Evolutionary conservation across 2,329 filamentous ascomycete genomes (phyloP).

Genomic region (Cercospora nicotianae): DNA sequence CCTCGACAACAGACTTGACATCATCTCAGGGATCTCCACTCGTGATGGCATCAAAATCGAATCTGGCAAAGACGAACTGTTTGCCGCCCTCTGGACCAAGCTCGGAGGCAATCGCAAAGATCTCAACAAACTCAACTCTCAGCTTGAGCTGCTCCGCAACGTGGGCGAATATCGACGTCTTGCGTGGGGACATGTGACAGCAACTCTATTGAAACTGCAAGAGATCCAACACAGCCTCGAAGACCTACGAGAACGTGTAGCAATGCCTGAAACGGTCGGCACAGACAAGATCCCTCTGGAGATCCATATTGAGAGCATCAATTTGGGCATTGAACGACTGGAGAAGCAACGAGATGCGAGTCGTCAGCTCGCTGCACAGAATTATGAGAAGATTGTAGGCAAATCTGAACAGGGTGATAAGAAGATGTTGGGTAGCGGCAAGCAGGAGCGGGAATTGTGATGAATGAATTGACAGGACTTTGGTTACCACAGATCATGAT

Average conservation of each 20-base stretch:
- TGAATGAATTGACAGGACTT: conserved; percentile 5
- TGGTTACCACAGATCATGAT: conserved; percentile 8
- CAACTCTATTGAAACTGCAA: conserved; percentile 70
- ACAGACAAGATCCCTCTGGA: conserved; percentile 61
- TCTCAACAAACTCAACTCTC: conserved; percentile 61
- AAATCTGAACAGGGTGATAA: conserved; percentile 26
- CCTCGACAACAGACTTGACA: conserved; percentile 67
- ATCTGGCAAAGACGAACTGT: conserved; percentile 62
- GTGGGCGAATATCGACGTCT: conserved; percentile 66
- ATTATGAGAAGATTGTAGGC: conserved; percentile 29
- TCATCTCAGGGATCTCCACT: conserved; percentile 68
- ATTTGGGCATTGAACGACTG: conserved; percentile 69
- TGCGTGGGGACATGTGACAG: conserved; percentile 67
- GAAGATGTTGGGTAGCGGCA: conserved; percentile 23
- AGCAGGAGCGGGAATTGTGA: conserved; percentile 22
- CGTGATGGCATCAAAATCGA: conserved; percentile 62
- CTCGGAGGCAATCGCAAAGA: conserved; percentile 67
- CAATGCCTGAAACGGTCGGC: conserved; percentile 62
- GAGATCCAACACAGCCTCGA: conserved; percentile 70
- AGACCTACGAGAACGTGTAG: conserved; percentile 70
- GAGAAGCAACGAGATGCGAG: conserved; percentile 61
- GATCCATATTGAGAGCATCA: conserved; percentile 74
- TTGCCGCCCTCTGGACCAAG: conserved; percentile 71
- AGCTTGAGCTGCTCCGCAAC: conserved; percentile 63
- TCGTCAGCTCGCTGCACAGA: conserved; percentile 34